Base-by-base conservation (phyloP, 352 stramenopile species). In the Elongisporangium undulatum region DNA sequence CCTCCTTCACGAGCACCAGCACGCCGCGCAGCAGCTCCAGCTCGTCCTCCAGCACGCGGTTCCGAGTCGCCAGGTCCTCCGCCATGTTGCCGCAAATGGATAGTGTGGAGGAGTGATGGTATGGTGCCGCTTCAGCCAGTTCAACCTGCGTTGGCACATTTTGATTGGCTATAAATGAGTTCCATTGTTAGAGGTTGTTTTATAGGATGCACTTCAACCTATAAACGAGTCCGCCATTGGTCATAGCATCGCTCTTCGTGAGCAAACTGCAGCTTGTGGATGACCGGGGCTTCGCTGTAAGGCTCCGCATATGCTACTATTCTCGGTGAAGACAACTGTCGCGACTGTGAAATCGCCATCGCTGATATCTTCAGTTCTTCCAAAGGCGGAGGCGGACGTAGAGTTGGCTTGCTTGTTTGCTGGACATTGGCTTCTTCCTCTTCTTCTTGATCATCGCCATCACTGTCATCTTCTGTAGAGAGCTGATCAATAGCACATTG, bases 1-100 rank as follows among this genome's bases (percentile, higher is more conserved):
- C 67, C 55, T 71, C 67, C 54, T 68, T 67, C 52, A 74, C 62
- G 21, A 74, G 63, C 49, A 56, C 39, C 5, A 74, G 24, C 21
- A 74, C 67, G 38, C 67, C 67, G 7, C 56, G 67, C 41, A 71
- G 59, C 39, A 74, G 48, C 38, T 64, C 67, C 19, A 74, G 53
- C 54, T 74, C 63, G 6, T 74, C 58, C 22, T 62, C 58, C 7
- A 74, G 56, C 59, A 50, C 17, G 7, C 13, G 21, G 38, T 68
- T 68, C 16, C 51, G 22, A 41, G 29, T 9, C 29, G 8, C 29
- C 29, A 41, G 29, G 9, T 41, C 29, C 29, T 9, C 29, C 29
- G 29, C 29, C 29, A 41, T 41, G 29, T 15, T 41, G 29, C 29
- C 29, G 1, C 9, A 41, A 41, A 41, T 41, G 9, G 5, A 41